Conservation (phyloP, 345 rosid genomes). For the Mangifera indica region DNA sequence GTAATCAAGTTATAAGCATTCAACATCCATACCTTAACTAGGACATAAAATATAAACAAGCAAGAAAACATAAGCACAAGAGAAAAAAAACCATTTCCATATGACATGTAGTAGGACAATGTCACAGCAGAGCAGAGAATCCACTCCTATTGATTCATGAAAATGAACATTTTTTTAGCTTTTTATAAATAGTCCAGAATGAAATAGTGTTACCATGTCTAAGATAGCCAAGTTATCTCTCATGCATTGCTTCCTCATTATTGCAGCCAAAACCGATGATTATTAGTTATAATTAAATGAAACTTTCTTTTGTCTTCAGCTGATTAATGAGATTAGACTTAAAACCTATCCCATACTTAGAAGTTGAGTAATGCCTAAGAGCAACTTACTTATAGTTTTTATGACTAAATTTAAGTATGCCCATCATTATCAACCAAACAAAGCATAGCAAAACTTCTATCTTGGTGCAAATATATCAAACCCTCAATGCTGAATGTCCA, state of each 20-base stretch:
- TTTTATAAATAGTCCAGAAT: background rate
- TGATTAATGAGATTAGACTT: background rate
- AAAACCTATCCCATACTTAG: background rate
- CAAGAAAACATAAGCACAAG: background rate
- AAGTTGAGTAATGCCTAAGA: constrained; percentile 2
- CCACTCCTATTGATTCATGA: constrained; percentile 6
- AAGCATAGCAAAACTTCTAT: background rate
- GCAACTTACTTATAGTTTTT: background rate
- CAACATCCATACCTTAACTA: background rate
- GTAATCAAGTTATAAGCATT: background rate
- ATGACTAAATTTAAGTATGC: background rate
- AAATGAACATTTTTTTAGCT: background rate
- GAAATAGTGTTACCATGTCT: too few relatives aligned
- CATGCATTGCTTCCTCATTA: background rate
- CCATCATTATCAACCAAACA: background rate
- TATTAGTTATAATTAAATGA: background rate
- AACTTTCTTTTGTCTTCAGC: background rate
- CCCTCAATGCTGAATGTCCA: background rate
- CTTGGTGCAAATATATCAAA: background rate
- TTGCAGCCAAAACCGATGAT: background rate
- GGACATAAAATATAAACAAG: background rate
- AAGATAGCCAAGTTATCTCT: background rate
- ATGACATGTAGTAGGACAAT: background rate
- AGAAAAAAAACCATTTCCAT: background rate
- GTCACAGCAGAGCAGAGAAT: background rate